Percentiles rank a stretch among this genome's conserved stretches.
Conservation (phyloP, 2,329 filamentous ascomycete species). For the Whalleya microplaca region DNA sequence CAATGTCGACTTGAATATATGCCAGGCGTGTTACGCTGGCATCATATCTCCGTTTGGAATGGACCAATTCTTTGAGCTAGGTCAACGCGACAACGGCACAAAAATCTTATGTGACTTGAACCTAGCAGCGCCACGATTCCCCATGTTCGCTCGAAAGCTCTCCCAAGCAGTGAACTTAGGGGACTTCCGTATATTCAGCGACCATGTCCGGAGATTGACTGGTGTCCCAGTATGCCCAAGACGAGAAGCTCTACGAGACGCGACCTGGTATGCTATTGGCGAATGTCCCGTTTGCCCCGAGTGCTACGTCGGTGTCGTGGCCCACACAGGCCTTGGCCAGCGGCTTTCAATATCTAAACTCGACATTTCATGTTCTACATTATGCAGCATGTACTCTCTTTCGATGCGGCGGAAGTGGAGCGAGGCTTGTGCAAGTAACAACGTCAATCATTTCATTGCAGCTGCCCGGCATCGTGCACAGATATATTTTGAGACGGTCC, state of each 20-base stretch:
- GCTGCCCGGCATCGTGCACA: background rate
- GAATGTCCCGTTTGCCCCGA: background rate
- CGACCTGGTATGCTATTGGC: background rate
- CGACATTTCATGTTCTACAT: background rate
- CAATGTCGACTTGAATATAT: background rate
- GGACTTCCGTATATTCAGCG: background rate
- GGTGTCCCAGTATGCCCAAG: background rate
- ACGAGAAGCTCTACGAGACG: background rate
- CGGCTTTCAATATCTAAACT: background rate
- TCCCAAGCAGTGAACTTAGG: background rate
- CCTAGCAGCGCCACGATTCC: background rate
- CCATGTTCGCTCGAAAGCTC: background rate
- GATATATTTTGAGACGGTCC: background rate
- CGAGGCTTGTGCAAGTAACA: background rate
- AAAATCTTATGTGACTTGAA: background rate
- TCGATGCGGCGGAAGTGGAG: background rate
- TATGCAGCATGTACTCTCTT: background rate
- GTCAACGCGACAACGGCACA: background rate
- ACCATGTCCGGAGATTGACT: background rate
- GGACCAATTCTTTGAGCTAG: background rate
- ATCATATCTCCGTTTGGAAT: background rate
- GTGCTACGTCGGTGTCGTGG: background rate
- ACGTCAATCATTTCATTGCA: background rate
- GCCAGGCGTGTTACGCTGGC: background rate
- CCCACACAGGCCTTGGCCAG: background rate